Conservation (phyloP, 352 stramenopile genomes). For the Phytopythium mirpurense region DNA sequence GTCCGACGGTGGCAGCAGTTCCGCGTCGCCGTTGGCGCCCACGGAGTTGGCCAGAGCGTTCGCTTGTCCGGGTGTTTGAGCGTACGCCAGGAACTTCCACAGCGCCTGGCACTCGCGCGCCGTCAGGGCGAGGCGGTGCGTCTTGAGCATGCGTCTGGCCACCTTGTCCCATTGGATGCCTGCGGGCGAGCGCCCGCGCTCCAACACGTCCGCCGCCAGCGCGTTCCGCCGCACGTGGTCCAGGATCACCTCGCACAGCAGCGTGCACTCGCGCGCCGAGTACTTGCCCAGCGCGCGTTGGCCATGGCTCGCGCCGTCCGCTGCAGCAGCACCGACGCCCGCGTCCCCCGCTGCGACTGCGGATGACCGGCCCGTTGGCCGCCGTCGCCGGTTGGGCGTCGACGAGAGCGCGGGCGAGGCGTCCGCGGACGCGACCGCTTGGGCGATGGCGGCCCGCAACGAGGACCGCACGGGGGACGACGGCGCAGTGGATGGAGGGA, state of each 20-base stretch:
- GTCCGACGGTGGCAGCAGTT: slow-evolving; percentile 46
- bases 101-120: slow-evolving; percentile 43
- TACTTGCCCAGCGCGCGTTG: slow-evolving; percentile 38
- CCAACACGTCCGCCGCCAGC: slow-evolving; percentile 28
- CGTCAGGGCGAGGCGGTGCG: slow-evolving; percentile 28
- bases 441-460: not conserved
- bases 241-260: slow-evolving; percentile 54
- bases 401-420: slow-evolving; percentile 8
- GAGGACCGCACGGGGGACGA: slow-evolving; percentile 1
- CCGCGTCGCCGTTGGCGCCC: slow-evolving; percentile 6
- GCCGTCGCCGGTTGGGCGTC: slow-evolving; percentile 8
- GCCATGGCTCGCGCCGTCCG: slow-evolving; percentile 8
- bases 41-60: not conserved
- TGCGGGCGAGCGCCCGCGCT: slow-evolving; percentile 37
- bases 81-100: slow-evolving; percentile 80
- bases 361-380: slow-evolving; percentile 11
- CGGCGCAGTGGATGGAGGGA: slow-evolving; percentile 8
- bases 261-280: slow-evolving; percentile 38
- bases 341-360: slow-evolving; percentile 1
- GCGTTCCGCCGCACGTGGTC: slow-evolving; percentile 47
- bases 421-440: not conserved
- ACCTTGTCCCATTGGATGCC: slow-evolving; percentile 49
- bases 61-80: slow-evolving; percentile 9
- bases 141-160: slow-evolving; percentile 27
- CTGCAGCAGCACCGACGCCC: not conserved